A percentile compares a stretch with the other conserved stretches of the same genome.
These are phyloP conservation scores for Trichoderma pleuroti DNA, from an alignment of 2,329 filamentous ascomycete species.

Conservation along the genomic window DNA sequence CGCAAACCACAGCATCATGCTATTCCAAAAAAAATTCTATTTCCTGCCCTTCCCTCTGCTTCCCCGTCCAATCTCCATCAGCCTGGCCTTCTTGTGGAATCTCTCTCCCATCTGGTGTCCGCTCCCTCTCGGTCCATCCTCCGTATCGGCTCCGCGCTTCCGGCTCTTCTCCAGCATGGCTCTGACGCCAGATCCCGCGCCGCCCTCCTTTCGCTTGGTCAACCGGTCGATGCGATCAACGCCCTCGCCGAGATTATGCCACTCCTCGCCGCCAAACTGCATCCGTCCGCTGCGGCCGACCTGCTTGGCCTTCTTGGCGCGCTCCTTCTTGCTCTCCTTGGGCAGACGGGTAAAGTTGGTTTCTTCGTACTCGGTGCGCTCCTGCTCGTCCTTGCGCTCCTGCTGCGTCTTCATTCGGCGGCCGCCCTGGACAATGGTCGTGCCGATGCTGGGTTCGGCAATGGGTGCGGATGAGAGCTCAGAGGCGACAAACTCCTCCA, in stretches of 20 bases:
- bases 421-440: conserved; percentile 76
- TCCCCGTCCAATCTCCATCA: conserved; percentile 45
- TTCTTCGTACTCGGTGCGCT: conserved; percentile 85
- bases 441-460: conserved; percentile 87
- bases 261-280: conserved; percentile 86
- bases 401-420: conserved; percentile 72
- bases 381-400: conserved; percentile 73
- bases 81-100: conserved; percentile 67
- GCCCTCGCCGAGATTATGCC: conserved; percentile 78
- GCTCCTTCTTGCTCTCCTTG: conserved; percentile 82
- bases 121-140: conserved; percentile 66
- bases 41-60: conserved; percentile 43
- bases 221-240: conserved; percentile 81
- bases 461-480: conserved; percentile 80
- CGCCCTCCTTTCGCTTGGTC: conserved; percentile 64
- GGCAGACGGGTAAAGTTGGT: conserved; percentile 85
- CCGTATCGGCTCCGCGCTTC: conserved; percentile 68
- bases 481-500: conserved; percentile 86
- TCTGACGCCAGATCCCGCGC: conserved; percentile 51
- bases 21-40: conserved; percentile 1
- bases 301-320: conserved; percentile 58
- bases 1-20: not conserved
- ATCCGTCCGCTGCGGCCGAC: conserved; percentile 54
- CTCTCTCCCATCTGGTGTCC: conserved; percentile 67
- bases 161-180: conserved; percentile 77